Evolutionary conservation across 495 filamentous ascomycete species (phyloP).

Genomic region (Talaromyces borbonicus): DNA sequence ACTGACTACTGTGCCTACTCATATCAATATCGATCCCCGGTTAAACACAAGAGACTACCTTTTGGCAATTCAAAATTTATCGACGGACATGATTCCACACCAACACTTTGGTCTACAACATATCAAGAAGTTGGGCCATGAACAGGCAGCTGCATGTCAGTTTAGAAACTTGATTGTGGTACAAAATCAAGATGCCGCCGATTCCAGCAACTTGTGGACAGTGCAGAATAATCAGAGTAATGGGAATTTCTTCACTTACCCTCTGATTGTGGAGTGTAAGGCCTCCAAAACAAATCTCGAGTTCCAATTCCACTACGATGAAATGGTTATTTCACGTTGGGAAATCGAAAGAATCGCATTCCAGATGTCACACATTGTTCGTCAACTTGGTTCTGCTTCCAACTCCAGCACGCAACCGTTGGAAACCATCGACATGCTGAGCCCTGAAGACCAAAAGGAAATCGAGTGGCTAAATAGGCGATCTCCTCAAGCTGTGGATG

Average conservation of each 20-base stretch:
- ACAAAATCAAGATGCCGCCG: constrained; percentile 26
- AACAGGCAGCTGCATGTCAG: constrained; percentile 44
- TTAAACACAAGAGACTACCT: constrained; percentile 30
- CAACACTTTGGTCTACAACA: constrained; percentile 37
- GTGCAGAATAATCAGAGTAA: constrained; percentile 35
- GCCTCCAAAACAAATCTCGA: constrained; percentile 19
- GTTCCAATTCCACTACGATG: constrained; percentile 28
- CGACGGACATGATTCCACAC: constrained; percentile 40
- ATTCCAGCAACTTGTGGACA: constrained; percentile 28
- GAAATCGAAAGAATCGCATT: constrained; percentile 13
- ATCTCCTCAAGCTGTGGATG: neutral
- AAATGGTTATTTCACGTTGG: constrained; percentile 28
- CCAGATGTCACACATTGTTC: constrained; percentile 12
- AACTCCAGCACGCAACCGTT: neutral
- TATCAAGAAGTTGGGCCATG: constrained; percentile 28
- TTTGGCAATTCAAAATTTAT: constrained; percentile 28
- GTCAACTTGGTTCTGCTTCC: constrained; percentile 9
- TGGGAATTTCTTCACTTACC: constrained; percentile 40
- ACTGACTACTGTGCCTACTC: constrained; percentile 41
- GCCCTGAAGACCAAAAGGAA: constrained; percentile 12
- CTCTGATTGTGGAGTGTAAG: constrained; percentile 39
- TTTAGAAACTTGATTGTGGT: constrained; percentile 55
- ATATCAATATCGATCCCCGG: constrained; percentile 31
- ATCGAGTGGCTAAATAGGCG: constrained; percentile 15
- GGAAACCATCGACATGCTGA: constrained; percentile 10